Base-by-base conservation (phyloP, 345 rosid species). In the Nephelium lappaceum region DNA sequence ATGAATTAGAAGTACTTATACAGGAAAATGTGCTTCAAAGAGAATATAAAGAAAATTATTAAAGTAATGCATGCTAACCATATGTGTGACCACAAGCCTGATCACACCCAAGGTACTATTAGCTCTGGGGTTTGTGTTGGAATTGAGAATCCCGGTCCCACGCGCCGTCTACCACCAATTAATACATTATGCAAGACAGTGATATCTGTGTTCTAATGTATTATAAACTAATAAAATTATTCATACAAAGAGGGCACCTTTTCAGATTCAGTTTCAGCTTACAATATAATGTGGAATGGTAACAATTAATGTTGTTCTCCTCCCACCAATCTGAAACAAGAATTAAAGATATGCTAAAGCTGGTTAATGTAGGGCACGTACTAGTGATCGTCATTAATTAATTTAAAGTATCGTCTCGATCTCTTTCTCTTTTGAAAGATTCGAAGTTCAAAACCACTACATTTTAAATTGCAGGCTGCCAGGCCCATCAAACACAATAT, bases 381-480 rank as follows among this genome's bases (percentile, higher is more conserved):
- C 68, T 45, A 67, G 39, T 64, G n/a, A n/a, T n/a, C 42, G 53
- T 24, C 67, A 27, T 57, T 24, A 60, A 11, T 47, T 41, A 19
- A 63, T 41, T 51, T n/a, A 55, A 55, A 27, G 53, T 19, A 64
- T 24, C 31, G 64, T 31, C 57, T 49, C n/a, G n/a, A n/a, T n/a
- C 53, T 73, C 55, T 21, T 47, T 49, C 66, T 73, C 43, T 15
- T 47, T 47, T 47, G 45, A 39, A 51, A 24, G n/a, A 55, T 71
- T 39, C 45, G 31, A 67, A 76, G 62, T 45, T 72, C 43, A 57
- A 71, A 71, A 71, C 77, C 78, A 65, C 36, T 31, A 36, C n/a
- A 39, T 60, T 61, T 55, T 53, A 23, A 67, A 53, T 21, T 8
- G 64, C 38, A 51, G 38, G 53, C 10, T 49, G 75, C 69, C 77